Base-by-base conservation (phyloP, 192 early-diverging fungal genomes). In the Backusella luteola region DNA sequence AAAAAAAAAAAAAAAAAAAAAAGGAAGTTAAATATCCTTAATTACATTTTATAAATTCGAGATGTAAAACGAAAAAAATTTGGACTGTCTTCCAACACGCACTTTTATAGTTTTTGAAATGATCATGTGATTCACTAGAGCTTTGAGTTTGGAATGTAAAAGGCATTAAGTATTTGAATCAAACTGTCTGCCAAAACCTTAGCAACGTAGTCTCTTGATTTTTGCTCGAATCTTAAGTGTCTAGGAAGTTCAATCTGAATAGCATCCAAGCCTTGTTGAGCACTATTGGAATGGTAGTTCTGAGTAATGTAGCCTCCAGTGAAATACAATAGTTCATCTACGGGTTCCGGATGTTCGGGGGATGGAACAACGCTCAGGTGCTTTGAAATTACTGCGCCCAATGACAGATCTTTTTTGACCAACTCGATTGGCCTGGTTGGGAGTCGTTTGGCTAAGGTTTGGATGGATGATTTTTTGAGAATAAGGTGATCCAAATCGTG, bases 211-310 rank as follows among this genome's bases (percentile, higher is more conserved):
- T 41, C 35, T 23, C 68, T 36, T 36, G 11, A 21, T 4, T 23
- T 38, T 9, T 17, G 14, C 23, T 41, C 39, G 6, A 72, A 52
- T 15, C 70, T 35, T 42, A 46, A 12, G 5, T 72, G 3, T 34
- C 52, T 41, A 8, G 70, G 70, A 32, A 52, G 26, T 34, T 72
- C 70, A 32, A 72, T 46, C 44, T 72, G 70, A 52, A 72, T 72
- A 3, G 17, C 44, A 52, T 72, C 70, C 12, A 72, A 46, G 1
- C 44, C 41, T 29, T 19, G 21, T 46, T 23, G 44, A 3, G 3
- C 21, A 9, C n/a, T 6, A 69, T 41, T 63, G 9, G 56, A 63
- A 63, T 63, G 56, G 70, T 72, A 42, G 1, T 1, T 42, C 8
- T 49, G 39, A 9, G 67, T 46, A 6, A 41, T 72, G 21, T 72